phyloP scores from a whole-genome alignment of 441 rosid species.

The Gossypium schwendimanii region DNA sequence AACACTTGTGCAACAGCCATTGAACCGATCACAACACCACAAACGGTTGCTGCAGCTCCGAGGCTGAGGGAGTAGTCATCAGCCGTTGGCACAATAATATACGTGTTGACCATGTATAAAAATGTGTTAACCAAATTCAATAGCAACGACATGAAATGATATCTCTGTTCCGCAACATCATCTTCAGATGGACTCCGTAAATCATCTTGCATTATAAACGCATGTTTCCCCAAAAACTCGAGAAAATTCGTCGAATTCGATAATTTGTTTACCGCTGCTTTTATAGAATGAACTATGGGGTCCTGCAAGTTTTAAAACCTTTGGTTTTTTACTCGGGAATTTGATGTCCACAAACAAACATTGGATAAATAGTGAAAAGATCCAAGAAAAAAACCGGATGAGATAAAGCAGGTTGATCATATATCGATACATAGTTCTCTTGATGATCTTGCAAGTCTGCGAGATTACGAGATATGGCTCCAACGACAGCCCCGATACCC shows the following conservation, averaged over 20 bases:
- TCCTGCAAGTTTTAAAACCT: slow-evolving; percentile 33
- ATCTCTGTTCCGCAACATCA: slow-evolving; percentile 27
- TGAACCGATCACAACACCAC: slow-evolving; percentile 46
- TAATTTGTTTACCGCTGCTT: slow-evolving; percentile 39
- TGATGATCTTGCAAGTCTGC: slow-evolving; percentile 36
- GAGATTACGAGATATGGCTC: slow-evolving; percentile 45
- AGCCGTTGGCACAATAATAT: slow-evolving; percentile 49
- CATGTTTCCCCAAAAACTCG: slow-evolving; percentile 41
- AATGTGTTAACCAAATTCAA: slow-evolving; percentile 45
- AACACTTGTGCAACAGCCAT: slow-evolving; percentile 55
- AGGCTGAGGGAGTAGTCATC: slow-evolving; percentile 43
- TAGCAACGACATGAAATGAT: slow-evolving; percentile 43
- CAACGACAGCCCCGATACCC: slow-evolving; percentile 56
- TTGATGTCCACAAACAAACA: neutral
- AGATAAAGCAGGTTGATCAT: slow-evolving; percentile 42
- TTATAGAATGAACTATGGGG: slow-evolving; percentile 38
- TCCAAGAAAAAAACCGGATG: slow-evolving; percentile 37
- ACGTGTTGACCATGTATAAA: slow-evolving; percentile 51
- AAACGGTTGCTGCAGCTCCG: slow-evolving; percentile 50
- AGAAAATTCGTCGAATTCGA: slow-evolving; percentile 43
- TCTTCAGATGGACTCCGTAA: slow-evolving; percentile 32
- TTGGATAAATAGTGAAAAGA: slow-evolving; percentile 13
- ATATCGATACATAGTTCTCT: slow-evolving; percentile 39
- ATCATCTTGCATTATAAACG: slow-evolving; percentile 40
- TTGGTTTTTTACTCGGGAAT: neutral